These are phyloP conservation scores for Vachellia collinsii DNA, from an alignment of 306 rosid species.

Conservation along the genomic window DNA sequence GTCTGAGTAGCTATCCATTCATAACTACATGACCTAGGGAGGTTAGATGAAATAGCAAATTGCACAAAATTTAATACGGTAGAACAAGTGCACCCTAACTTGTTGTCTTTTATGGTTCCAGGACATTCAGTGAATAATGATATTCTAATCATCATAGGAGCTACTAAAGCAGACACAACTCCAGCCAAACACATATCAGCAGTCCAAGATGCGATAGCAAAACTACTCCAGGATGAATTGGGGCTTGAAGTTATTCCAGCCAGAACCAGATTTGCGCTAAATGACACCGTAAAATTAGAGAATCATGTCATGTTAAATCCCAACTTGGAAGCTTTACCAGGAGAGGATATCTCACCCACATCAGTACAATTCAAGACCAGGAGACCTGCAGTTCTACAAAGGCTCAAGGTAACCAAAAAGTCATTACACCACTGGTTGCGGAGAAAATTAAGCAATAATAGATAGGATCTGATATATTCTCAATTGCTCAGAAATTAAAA, in stretches of 20 bases:
- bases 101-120: constrained; percentile 49
- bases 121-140: constrained; percentile 76
- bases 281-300: constrained; percentile 40
- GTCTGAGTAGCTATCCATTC: background rate
- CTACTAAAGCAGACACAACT: constrained; percentile 51
- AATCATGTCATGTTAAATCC: constrained; percentile 35
- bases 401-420: constrained; percentile 74
- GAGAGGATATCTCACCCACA: constrained; percentile 37
- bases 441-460: constrained; percentile 42
- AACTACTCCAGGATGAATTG: constrained; percentile 75
- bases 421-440: constrained; percentile 73
- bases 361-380: constrained; percentile 54
- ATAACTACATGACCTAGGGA: constrained; percentile 21
- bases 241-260: constrained; percentile 71
- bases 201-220: constrained; percentile 67
- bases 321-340: constrained; percentile 38
- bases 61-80: constrained; percentile 13
- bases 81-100: constrained; percentile 15
- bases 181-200: constrained; percentile 45
- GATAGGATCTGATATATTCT: constrained; percentile 31
- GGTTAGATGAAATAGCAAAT: background rate
- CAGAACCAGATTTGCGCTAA: constrained; percentile 48
- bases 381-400: constrained; percentile 74
- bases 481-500: constrained; percentile 24
- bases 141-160: constrained; percentile 77